Conservation (phyloP, 331 rosid genomes). For the Arachis monticola region DNA sequence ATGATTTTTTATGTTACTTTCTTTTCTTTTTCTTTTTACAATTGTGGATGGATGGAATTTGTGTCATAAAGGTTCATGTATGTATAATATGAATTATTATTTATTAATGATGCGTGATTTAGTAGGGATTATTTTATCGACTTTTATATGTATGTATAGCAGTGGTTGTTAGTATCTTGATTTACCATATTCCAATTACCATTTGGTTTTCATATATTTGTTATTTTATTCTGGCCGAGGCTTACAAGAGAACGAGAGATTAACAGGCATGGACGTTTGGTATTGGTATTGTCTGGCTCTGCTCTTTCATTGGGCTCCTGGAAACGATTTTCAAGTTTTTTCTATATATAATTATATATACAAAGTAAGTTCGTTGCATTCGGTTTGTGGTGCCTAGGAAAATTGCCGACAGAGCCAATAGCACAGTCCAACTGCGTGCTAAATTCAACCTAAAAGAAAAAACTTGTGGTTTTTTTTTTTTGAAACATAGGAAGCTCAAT, state of each 20-base stretch:
- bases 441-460: too few species aligned
- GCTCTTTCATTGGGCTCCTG: background rate
- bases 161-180: background rate
- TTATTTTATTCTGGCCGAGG: background rate
- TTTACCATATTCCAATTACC: background rate
- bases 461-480: too few species aligned
- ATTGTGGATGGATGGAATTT: background rate
- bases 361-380: background rate
- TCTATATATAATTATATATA: background rate
- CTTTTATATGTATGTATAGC: background rate
- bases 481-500: too few species aligned
- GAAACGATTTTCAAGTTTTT: background rate
- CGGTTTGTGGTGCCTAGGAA: background rate
- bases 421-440: too few species aligned
- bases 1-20: background rate
- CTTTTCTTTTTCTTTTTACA: background rate
- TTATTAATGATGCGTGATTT: background rate
- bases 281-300: background rate
- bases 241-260: too few species aligned
- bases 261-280: too few species aligned
- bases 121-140: background rate
- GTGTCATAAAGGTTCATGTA: background rate
- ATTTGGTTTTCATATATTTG: constrained; percentile 1
- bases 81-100: background rate
- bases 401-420: too few species aligned